These are phyloP conservation scores for Kurtzmaniella quercitrusa DNA, from an alignment of 1,139 yeast genomes.

Conservation along the genomic window DNA sequence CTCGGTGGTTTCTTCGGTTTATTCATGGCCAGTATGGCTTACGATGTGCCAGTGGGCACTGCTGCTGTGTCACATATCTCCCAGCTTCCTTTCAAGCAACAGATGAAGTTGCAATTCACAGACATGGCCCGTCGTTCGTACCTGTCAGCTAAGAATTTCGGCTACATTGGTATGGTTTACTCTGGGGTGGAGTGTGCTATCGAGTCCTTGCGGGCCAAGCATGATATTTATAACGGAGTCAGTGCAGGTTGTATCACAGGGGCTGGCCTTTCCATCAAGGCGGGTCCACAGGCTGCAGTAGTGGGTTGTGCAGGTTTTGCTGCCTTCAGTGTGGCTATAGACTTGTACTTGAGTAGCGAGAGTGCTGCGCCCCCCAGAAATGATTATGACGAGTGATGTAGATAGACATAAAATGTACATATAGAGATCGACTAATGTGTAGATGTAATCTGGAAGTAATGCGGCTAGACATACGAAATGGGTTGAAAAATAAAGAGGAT, in stretches of 20 bases:
- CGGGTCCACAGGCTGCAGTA: constrained; percentile 90
- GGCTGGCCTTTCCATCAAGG: constrained; percentile 80
- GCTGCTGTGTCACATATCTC: constrained; percentile 54
- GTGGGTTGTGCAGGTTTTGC: constrained; percentile 98
- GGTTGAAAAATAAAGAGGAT: no score
- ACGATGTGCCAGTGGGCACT: constrained; percentile 73
- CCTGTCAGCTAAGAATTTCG: constrained; percentile 89
- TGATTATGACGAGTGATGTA: constrained; percentile 72
- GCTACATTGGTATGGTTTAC: constrained; percentile 88
- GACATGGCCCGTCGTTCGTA: constrained; percentile 91
- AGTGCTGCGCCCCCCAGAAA: constrained; percentile 79
- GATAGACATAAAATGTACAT: not conserved
- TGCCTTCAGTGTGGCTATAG: constrained; percentile 91
- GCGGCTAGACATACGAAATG: no score
- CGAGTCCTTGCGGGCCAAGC: constrained; percentile 83
- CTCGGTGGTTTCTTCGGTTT: constrained; percentile 95
- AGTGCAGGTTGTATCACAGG: constrained; percentile 96
- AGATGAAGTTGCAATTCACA: constrained; percentile 82
- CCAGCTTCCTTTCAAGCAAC: constrained; percentile 88
- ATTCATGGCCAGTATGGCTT: constrained; percentile 92
- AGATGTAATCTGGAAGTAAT: not conserved
- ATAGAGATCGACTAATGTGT: not conserved
- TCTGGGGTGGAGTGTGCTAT: constrained; percentile 93
- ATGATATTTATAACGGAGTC: constrained; percentile 88
- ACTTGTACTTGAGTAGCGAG: constrained; percentile 83